Evolutionary conservation across 345 rosid species (phyloP).

Genomic region (Salix arbutifolia): DNA sequence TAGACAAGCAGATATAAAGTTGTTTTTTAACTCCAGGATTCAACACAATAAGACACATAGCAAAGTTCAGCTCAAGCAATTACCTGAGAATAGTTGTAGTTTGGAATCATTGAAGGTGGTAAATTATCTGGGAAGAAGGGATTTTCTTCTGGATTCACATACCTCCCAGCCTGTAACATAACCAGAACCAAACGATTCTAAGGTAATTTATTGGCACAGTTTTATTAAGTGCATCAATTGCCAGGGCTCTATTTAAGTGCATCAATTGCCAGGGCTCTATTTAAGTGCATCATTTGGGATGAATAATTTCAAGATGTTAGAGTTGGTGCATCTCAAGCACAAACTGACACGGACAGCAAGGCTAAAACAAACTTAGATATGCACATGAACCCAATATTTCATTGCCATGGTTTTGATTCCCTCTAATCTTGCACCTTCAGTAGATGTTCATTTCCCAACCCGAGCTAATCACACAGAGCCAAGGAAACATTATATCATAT

Average conservation of each 20-base stretch:
- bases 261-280: too few species aligned
- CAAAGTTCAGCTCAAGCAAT: background rate
- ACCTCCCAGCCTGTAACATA: conserved; percentile 63
- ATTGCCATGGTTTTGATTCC: background rate
- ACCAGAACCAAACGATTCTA: conserved; percentile 2
- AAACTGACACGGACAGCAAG: too few species aligned
- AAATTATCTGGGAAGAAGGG: conserved; percentile 68
- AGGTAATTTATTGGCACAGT: background rate
- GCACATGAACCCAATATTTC: too few species aligned
- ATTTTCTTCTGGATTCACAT: conserved; percentile 71
- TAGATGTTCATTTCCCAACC: background rate
- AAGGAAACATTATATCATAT: background rate
- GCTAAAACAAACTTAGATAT: too few species aligned
- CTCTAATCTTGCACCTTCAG: background rate
- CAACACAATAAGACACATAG: too few species aligned
- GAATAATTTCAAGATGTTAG: too few species aligned
- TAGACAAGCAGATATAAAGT: background rate
- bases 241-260: too few species aligned
- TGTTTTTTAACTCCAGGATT: background rate
- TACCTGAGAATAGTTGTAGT: conserved; percentile 47
- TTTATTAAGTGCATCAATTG: too few species aligned
- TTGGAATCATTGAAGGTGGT: conserved; percentile 42
- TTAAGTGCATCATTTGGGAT: too few species aligned
- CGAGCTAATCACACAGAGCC: background rate
- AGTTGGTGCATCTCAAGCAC: too few species aligned